A percentile compares a stretch with the other conserved stretches of the same genome.
These are phyloP conservation scores for Solanum dulcamara DNA, from an alignment of 257 asterid genomes.

Conservation along the genomic window DNA sequence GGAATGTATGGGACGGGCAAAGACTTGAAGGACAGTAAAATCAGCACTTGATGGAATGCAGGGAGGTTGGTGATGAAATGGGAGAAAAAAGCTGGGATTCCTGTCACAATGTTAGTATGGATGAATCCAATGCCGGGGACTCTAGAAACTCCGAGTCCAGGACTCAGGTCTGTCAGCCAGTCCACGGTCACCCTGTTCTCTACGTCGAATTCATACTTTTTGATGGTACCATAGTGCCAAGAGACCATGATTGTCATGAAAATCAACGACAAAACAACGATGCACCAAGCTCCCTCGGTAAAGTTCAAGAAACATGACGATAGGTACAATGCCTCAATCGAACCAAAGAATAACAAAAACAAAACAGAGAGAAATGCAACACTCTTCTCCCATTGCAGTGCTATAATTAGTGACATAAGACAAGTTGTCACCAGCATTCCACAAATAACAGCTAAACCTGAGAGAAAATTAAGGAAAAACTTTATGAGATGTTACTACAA, in stretches of 20 bases:
- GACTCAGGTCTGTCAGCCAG: constrained; percentile 80
- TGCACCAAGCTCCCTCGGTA: constrained; percentile 71
- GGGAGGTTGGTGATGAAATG: constrained; percentile 86
- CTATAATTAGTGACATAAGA: constrained; percentile 75
- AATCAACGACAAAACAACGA: constrained; percentile 32
- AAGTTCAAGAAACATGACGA: constrained; percentile 50
- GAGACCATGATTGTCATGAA: constrained; percentile 57
- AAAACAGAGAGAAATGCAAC: constrained; percentile 19
- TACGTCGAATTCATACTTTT: constrained; percentile 57
- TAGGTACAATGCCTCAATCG: constrained; percentile 52
- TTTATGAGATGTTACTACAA: not conserved
- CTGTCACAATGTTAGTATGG: constrained; percentile 56
- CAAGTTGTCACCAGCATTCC: constrained; percentile 82
- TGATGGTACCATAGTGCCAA: constrained; percentile 92
- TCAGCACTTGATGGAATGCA: constrained; percentile 71
- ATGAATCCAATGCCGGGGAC: constrained; percentile 85
- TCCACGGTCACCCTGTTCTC: constrained; percentile 74
- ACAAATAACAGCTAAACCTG: constrained; percentile 69
- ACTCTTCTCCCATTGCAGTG: constrained; percentile 76
- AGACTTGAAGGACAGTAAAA: constrained; percentile 75
- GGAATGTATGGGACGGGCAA: constrained; percentile 62
- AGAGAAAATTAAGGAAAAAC: not conserved
- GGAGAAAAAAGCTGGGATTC: constrained; percentile 83
- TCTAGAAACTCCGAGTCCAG: constrained; percentile 64
- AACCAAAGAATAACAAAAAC: constrained; percentile 64